Conservation (phyloP, 2,329 filamentous ascomycete species). For the Penicillium sp. region DNA sequence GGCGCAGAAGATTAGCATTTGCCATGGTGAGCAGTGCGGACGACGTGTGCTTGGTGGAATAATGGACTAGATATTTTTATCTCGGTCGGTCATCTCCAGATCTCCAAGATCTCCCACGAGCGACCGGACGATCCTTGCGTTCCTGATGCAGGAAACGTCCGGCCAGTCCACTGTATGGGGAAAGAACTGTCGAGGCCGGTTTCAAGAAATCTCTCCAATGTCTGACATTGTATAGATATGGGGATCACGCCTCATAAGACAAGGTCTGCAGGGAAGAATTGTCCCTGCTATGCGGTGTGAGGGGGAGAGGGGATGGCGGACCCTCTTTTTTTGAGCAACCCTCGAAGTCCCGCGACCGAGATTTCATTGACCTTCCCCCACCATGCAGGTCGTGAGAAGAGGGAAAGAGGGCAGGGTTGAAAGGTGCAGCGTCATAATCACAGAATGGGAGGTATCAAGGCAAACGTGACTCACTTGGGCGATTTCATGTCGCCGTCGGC, state of each 20-base stretch:
- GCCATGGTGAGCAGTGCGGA: not conserved
- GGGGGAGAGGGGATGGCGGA: conserved; percentile 17
- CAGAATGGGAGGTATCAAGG: not conserved
- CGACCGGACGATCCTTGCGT: conserved; percentile 11
- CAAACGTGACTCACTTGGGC: conserved; percentile 56
- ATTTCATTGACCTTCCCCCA: conserved; percentile 7
- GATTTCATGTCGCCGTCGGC: conserved; percentile 62
- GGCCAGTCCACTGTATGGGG: conserved; percentile 4
- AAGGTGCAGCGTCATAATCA: not conserved
- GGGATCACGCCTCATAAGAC: conserved; percentile 2
- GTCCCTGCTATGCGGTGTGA: conserved; percentile 27
- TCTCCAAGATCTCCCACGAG: conserved; percentile 6
- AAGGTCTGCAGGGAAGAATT: conserved; percentile 18
- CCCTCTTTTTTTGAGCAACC: conserved; percentile 17
- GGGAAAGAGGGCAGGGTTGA: not conserved
- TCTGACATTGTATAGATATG: conserved; percentile 1
- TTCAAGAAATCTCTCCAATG: not conserved
- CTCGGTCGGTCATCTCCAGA: not conserved
- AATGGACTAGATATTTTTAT: not conserved
- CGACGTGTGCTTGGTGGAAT: conserved; percentile 1
- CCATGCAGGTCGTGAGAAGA: not conserved
- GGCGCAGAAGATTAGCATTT: conserved; percentile 33
- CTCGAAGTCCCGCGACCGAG: conserved; percentile 1
- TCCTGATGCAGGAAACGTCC: conserved; percentile 14
- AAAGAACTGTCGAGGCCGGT: not conserved